Percentiles rank a stretch among this genome's conserved stretches.
Conservation (phyloP, 768 basidiomycete genomes). For the Tulasnella sp. region DNA sequence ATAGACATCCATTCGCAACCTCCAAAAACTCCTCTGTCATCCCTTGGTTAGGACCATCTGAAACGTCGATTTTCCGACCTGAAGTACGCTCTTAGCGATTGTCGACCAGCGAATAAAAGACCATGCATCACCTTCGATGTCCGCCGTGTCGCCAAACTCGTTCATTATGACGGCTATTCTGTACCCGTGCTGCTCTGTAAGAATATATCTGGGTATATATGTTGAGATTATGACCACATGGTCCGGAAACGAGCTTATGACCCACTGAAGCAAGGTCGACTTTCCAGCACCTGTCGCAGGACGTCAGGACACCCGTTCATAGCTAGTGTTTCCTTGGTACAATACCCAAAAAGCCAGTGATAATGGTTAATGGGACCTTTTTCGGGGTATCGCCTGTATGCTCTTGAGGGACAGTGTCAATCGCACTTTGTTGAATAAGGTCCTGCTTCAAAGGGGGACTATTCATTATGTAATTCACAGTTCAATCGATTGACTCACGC, state of each 20-base stretch:
- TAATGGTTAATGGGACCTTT: slow-evolving; percentile 75
- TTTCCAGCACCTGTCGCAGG: slow-evolving; percentile 43
- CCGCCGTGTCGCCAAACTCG: slow-evolving; percentile 93
- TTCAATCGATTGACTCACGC: too few species aligned
- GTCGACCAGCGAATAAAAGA: not conserved
- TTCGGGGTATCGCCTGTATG: not conserved
- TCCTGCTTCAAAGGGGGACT: too few species aligned
- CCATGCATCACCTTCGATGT: slow-evolving; percentile 65
- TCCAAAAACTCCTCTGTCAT: slow-evolving; percentile 80
- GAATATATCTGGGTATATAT: slow-evolving; percentile 41
- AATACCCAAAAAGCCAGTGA: slow-evolving; percentile 88
- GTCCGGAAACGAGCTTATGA: not conserved
- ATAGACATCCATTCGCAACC: slow-evolving; percentile 92
- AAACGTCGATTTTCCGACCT: slow-evolving; percentile 81
- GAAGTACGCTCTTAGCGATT: too few species aligned
- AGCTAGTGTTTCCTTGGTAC: not conserved
- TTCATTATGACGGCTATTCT: slow-evolving; percentile 98
- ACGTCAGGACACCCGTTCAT: not conserved
- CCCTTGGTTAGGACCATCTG: slow-evolving; percentile 36
- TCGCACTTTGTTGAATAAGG: too few species aligned
- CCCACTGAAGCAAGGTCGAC: slow-evolving; percentile 75
- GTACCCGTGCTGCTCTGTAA: slow-evolving; percentile 89
- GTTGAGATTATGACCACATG: not conserved
- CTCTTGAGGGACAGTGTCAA: too few species aligned
- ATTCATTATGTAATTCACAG: too few species aligned